These are phyloP conservation scores for Lentinus polychrous DNA, from an alignment of 1,284 basidiomycete species.

Conservation along the genomic window DNA sequence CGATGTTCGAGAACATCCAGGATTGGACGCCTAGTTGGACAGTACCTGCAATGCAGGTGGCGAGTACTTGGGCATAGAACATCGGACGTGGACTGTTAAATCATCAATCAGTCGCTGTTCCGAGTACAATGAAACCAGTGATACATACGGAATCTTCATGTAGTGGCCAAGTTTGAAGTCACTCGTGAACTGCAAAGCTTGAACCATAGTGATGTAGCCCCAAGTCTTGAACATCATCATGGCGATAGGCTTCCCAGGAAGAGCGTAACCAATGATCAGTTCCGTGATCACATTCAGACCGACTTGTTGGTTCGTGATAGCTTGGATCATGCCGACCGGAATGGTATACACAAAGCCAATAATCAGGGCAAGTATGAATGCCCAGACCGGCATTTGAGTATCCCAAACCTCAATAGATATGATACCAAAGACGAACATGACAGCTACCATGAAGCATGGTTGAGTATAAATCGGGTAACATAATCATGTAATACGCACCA, in stretches of 20 bases:
- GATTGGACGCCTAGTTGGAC: constrained; percentile 61
- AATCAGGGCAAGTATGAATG: constrained; percentile 35
- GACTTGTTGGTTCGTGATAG: constrained; percentile 48
- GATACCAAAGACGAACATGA: constrained; percentile 56
- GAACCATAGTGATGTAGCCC: constrained; percentile 37
- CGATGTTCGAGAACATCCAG: constrained; percentile 39
- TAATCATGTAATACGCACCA: constrained; percentile 39
- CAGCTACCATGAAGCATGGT: constrained; percentile 18
- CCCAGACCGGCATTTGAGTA: constrained; percentile 64
- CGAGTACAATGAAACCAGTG: too few relatives aligned
- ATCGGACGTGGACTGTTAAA: constrained; percentile 36
- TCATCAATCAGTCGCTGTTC: neutral
- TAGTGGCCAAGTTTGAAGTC: constrained; percentile 73
- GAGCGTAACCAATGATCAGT: constrained; percentile 41
- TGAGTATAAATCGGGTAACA: neutral
- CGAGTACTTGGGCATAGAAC: constrained; percentile 56
- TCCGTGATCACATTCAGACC: constrained; percentile 45
- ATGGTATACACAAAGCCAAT: constrained; percentile 42
- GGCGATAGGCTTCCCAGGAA: constrained; percentile 41
- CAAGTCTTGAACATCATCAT: constrained; percentile 56
- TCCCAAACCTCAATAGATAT: constrained; percentile 66
- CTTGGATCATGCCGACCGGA: constrained; percentile 47
- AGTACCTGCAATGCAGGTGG: constrained; percentile 56
- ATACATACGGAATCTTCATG: constrained; percentile 52
- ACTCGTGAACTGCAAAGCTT: constrained; percentile 43